Evolutionary conservation across 257 asterid genomes (phyloP).

Genomic region (Nemophila menziesii): DNA sequence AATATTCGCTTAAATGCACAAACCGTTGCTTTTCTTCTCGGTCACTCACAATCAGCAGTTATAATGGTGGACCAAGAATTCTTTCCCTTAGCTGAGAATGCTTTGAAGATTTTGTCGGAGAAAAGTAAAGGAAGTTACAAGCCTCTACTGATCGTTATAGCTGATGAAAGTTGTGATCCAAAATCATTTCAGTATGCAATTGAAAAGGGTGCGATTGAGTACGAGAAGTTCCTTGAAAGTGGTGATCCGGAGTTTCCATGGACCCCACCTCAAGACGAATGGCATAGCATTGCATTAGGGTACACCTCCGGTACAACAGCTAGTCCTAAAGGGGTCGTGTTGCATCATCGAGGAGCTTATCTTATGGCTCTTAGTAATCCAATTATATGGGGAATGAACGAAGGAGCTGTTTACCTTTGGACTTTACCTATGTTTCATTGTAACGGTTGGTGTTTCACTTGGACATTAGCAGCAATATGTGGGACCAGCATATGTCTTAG

Average conservation of each 20-base stretch:
- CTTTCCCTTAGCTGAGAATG: conserved; percentile 60
- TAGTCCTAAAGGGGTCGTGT: conserved; percentile 91
- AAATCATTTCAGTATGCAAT: conserved; percentile 54
- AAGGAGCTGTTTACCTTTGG: conserved; percentile 83
- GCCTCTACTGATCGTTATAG: conserved; percentile 60
- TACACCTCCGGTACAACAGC: conserved; percentile 97
- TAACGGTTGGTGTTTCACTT: conserved; percentile 93
- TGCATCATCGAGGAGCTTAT: conserved; percentile 94
- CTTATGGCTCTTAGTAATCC: conserved; percentile 75
- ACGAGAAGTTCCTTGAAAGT: conserved; percentile 65
- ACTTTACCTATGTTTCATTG: conserved; percentile 95
- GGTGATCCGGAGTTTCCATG: conserved; percentile 63
- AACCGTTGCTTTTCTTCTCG: conserved; percentile 70
- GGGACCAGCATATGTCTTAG: conserved; percentile 87
- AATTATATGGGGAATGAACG: conserved; percentile 61
- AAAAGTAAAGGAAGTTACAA: conserved; percentile 31
- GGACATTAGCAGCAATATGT: conserved; percentile 82
- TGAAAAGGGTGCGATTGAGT: conserved; percentile 58
- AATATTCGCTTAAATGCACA: conserved; percentile 75
- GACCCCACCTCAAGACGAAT: conserved; percentile 85
- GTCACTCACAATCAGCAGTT: conserved; percentile 62
- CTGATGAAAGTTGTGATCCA: conserved; percentile 58
- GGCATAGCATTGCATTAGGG: conserved; percentile 89
- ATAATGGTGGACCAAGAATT: conserved; percentile 88
- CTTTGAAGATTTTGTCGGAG: conserved; percentile 41